Evolutionary conservation across 1,139 yeast genomes (phyloP), one percentile per base, ranked within the genome.

Genomic region (Sugiyamaella grinbergsii): DNA sequence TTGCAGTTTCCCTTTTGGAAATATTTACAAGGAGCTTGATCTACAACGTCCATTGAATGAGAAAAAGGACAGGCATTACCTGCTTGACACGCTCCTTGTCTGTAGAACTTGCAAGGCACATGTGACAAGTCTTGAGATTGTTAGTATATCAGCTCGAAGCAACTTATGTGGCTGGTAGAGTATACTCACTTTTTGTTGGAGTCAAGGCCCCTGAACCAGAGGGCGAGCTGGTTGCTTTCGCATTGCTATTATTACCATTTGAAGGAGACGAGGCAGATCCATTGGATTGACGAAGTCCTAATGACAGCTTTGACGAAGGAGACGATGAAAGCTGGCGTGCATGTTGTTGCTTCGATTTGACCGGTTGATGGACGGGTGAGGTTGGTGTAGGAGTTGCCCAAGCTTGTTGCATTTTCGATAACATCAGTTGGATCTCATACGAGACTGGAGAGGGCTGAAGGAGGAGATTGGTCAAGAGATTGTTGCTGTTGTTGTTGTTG

Each of bases 1-100:
- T 89, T 90, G 69, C 98, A 91, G 66, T 89, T 89, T 10, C 98
- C 98, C 67, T 87, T 87, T 63, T 86, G 94, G 68, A 88, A 91
- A 68, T 90, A 91, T 73, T 89, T 90, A 75, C 98, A 91, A 6
- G 95, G 95, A 28, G 85, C 78, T 56, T 79, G 80, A 55, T 84
- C 90, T 38, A 77, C 72, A 2, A 81, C 76, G 50, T 83, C 88
- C 51, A 81, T 69, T 42, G 86, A 79, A 66, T 93, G 98, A 39
- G 95, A 84, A 64, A 93, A 93, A 1, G 97, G 97, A 68, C 98
- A 93, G 1, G 93, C 76, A 51, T 73, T 75, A 10, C 98, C 98
- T 1, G 98, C 98, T 69, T 90, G 97, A 68, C 98, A 91, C 16
- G 86, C 81, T 0, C 98, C 97, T 66, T 90, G 96, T 56, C 81